Evolutionary conservation across 305 asterid species (phyloP), one percentile per base, ranked within the genome.

Genomic region (Fraxinus paxiana): DNA sequence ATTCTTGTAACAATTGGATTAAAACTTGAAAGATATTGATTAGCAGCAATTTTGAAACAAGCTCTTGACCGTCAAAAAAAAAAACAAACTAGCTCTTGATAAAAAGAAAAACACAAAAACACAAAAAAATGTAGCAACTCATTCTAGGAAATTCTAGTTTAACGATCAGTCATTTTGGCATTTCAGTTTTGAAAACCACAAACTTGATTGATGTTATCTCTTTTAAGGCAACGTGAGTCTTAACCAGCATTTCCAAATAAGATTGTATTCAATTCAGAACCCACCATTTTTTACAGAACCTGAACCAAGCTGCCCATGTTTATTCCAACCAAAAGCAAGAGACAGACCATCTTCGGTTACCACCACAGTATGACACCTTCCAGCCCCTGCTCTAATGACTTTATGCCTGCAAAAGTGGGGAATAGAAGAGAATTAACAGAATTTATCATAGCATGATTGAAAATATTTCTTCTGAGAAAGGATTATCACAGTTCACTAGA

Each of bases 251-350:
- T 54, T 2, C 6, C 56, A 54, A 51, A 69, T 31, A 81, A 75
- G 65, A 33, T 69, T 54, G 71, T 22, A 61, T 30, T 41, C 38
- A 69, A 5, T 43, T 80, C 28, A 26, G 83, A 24, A 71, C 91
- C 83, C 84, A 94, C 99, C 98, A 85, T 81, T 92, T 90, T 90
- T 96, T 5, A 79, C 82, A 46, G 97, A 92, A 76, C 99, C 97
- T 38, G 92, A 85, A 76, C 98, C 99, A 18, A 96, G 92, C 85
- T 92, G 98, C 79, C 99, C 99, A 46, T 92, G 94, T 83, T 96
- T 96, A 82, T 96, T 96, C 97, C 96, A 96, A 77, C 99, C 99
- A 87, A 96, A 96, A 73, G 97, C 92, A 84, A 94, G 83, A n/a
- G 97, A 92, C 20, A 79, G 82, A 13, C 92, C 96, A 67, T 92